phyloP scores from a whole-genome alignment of 73 alveolate genomes.

The Chromera velia region DNA sequence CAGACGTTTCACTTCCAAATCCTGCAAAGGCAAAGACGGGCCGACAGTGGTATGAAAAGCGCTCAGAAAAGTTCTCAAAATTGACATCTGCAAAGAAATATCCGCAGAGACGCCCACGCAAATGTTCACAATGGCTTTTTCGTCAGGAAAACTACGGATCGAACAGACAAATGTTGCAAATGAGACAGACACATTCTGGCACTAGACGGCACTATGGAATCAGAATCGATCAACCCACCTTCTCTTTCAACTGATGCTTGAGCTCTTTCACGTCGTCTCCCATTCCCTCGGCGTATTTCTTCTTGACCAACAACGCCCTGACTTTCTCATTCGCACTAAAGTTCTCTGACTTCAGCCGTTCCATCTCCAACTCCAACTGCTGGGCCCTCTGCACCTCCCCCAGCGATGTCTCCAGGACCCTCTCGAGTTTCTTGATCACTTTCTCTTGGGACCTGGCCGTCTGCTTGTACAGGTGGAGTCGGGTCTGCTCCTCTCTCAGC shows the following conservation, averaged over 20 bases:
- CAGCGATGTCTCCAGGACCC: neutral
- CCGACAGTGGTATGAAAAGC: too few species aligned
- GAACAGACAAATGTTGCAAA: neutral
- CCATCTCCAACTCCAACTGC: neutral
- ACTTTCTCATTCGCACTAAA: neutral
- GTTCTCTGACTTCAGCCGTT: neutral
- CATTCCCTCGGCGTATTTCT: neutral
- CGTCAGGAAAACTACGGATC: too few species aligned
- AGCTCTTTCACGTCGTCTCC: neutral
- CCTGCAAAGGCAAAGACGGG: too few species aligned
- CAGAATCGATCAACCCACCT: too few species aligned
- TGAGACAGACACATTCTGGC: too few species aligned
- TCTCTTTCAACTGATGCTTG: neutral
- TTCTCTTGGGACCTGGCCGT: neutral
- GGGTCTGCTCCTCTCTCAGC: neutral
- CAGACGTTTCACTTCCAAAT: neutral
- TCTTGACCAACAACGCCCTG: neutral
- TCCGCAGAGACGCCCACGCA: too few species aligned
- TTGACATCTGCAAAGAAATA: too few species aligned
- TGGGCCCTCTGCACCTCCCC: neutral
- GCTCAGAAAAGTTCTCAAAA: too few species aligned
- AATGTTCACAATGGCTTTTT: too few species aligned
- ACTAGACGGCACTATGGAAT: too few species aligned
- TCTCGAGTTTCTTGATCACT: neutral
- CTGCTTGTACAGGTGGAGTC: neutral